phyloP scores from a whole-genome alignment of 2,329 filamentous ascomycete species.

The Neonectria magnoliae region DNA sequence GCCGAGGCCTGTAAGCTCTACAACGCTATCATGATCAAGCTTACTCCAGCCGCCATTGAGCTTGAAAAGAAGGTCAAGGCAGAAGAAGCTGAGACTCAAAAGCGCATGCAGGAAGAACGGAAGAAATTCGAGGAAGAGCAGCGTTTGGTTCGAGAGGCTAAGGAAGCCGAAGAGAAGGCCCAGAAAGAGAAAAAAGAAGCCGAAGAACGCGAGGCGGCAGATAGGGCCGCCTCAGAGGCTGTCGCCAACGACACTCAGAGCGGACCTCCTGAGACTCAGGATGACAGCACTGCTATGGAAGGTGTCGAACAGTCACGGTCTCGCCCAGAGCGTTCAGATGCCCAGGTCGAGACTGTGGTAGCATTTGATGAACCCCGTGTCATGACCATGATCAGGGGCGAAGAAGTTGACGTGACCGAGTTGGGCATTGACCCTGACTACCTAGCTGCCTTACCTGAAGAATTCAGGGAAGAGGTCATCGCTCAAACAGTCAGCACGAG shows the following conservation, averaged over 20 bases:
- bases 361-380: slow-evolving; percentile 62
- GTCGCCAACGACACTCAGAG: slow-evolving; percentile 42
- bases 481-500: slow-evolving; percentile 88
- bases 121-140: slow-evolving; percentile 74
- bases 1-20: slow-evolving; percentile 76
- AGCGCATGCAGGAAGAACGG: slow-evolving; percentile 65
- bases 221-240: slow-evolving; percentile 68
- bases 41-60: slow-evolving; percentile 87
- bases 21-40: slow-evolving; percentile 73
- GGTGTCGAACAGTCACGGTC: slow-evolving; percentile 70
- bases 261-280: slow-evolving; percentile 7
- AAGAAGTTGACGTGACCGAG: slow-evolving; percentile 91
- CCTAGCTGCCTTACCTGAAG: slow-evolving; percentile 95
- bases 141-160: slow-evolving; percentile 72
- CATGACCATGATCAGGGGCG: slow-evolving; percentile 84
- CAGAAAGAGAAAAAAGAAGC: slow-evolving; percentile 75
- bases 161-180: slow-evolving; percentile 75
- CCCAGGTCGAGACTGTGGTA: slow-evolving; percentile 36
- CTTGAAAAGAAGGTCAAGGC: slow-evolving; percentile 78
- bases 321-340: slow-evolving; percentile 44
- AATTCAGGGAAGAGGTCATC: slow-evolving; percentile 94
- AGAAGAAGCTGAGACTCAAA: slow-evolving; percentile 61
- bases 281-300: slow-evolving; percentile 71
- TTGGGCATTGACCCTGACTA: slow-evolving; percentile 95
- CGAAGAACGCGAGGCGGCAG: slow-evolving; percentile 70